phyloP scores from a whole-genome alignment of 176 grass and related monocot species.

The Leersia perrieri region DNA sequence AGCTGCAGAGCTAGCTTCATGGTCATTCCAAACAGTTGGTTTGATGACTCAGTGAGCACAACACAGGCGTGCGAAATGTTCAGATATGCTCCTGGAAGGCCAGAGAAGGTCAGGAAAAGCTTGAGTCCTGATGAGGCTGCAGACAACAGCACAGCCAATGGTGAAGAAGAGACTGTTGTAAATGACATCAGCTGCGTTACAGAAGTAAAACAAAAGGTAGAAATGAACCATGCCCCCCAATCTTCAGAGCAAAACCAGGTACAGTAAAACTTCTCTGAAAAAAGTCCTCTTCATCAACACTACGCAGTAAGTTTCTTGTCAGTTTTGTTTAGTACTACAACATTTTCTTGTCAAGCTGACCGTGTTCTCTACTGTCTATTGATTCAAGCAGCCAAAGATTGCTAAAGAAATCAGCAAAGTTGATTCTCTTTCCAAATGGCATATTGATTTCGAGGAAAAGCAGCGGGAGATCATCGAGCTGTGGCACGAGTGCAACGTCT shows the following conservation, averaged over 20 bases:
- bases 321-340: neutral
- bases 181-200: conserved; percentile 4
- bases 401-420: conserved; percentile 29
- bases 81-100: conserved; percentile 39
- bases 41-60: conserved; percentile 46
- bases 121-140: conserved; percentile 31
- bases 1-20: conserved; percentile 87
- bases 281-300: neutral
- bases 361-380: neutral
- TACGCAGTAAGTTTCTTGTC: neutral
- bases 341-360: neutral
- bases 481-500: conserved; percentile 82
- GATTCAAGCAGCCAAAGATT: conserved; percentile 14
- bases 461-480: conserved; percentile 71
- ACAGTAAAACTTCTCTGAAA: neutral
- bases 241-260: conserved; percentile 39
- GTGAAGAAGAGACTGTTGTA: conserved; percentile 29
- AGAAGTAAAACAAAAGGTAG: conserved; percentile 22
- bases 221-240: conserved; percentile 21
- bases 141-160: conserved; percentile 14
- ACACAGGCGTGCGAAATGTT: conserved; percentile 39
- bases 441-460: conserved; percentile 61
- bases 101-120: conserved; percentile 45
- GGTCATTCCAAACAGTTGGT: conserved; percentile 58
- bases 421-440: conserved; percentile 46